Evolutionary conservation across 257 asterid genomes (phyloP), one percentile per base, ranked within the genome.

Genomic region (Solanum bulbocastanum): DNA sequence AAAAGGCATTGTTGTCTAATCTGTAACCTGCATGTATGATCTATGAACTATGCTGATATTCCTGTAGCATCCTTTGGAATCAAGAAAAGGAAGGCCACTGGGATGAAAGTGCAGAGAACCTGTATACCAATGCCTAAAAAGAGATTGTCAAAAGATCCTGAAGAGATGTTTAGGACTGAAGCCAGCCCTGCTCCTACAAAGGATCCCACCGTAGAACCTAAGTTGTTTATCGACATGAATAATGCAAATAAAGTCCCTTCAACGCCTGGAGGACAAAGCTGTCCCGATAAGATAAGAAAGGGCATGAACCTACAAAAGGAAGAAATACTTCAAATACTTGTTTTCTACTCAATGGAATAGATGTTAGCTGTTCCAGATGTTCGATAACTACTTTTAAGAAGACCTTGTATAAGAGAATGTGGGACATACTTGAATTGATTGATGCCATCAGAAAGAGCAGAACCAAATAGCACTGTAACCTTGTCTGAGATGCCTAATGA

Each of bases 221-320:
- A 90, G 92, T 96, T 96, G 94, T 94, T 96, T 88, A 95, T 94
- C 14, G 98, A 96, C 99, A 96, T 96, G 37, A 96, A 95, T 86
- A 96, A 96, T 6, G 99, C 98, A 88, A 95, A 96, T 32, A 96
- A 74, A 16, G 99, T 96, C 90, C 99, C 98, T 91, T 95, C 98
- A 23, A 96, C 91, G 30, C 98, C 98, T 15, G 98, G 98, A 49
- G 99, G 99, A 93, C 98, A 96, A 27, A 96, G 98, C 88, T 96
- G 99, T 66, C 99, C 99, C 4, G 99, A 96, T 87, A 96, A 92
- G 90, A 96, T 94, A 2, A 96, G 96, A 91, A 96, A 95, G 33
- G 98, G 99, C 98, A 96, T 96, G 88, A 95, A 96, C 94, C 99
- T 96, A 95, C 93, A 92, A 71, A 35, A 42, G 10, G 22, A 86